phyloP scores from a whole-genome alignment of 1,139 yeast genomes.

The Kodamaea ohmeri region DNA sequence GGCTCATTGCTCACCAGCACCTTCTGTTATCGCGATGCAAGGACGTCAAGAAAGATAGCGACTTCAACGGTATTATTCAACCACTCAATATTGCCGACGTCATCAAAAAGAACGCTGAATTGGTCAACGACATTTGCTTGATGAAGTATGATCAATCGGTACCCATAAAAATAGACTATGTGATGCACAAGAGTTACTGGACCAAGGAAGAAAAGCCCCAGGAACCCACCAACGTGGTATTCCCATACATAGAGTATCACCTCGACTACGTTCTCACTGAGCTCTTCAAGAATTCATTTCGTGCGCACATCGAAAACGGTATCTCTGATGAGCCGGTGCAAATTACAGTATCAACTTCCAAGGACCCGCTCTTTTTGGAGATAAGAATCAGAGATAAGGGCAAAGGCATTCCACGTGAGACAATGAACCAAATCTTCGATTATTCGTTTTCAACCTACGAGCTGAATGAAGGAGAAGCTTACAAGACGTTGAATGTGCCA shows the following conservation, averaged over 20 bases:
- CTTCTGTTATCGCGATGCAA: conserved; percentile 34
- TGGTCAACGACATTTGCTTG: conserved; percentile 78
- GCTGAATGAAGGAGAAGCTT: conserved; percentile 54
- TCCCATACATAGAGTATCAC: conserved; percentile 86
- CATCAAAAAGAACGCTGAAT: conserved; percentile 59
- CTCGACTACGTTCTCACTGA: conserved; percentile 85
- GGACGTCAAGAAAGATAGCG: conserved; percentile 32
- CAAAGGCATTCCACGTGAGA: conserved; percentile 74
- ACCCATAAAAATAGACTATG: conserved; percentile 51
- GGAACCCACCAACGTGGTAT: conserved; percentile 21
- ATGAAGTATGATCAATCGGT: conserved; percentile 79
- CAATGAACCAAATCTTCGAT: conserved; percentile 68
- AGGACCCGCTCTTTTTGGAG: conserved; percentile 44
- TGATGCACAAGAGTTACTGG: conserved; percentile 33
- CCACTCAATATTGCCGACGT: conserved; percentile 61
- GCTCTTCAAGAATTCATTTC: conserved; percentile 77
- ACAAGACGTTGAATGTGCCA: conserved; percentile 60
- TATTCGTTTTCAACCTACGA: conserved; percentile 83
- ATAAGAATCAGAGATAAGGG: conserved; percentile 83
- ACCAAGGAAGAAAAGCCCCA: conserved; percentile 17
- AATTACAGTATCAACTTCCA: conserved; percentile 61
- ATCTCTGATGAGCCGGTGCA: conserved; percentile 59
- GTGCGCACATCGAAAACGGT: conserved; percentile 78
- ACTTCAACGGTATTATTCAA: conserved; percentile 69
- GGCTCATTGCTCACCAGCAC: conserved; percentile 83